Percentiles rank a stretch among this genome's conserved stretches.
Conservation (phyloP, 345 rosid species). For the Abelmoschus esculentus region DNA sequence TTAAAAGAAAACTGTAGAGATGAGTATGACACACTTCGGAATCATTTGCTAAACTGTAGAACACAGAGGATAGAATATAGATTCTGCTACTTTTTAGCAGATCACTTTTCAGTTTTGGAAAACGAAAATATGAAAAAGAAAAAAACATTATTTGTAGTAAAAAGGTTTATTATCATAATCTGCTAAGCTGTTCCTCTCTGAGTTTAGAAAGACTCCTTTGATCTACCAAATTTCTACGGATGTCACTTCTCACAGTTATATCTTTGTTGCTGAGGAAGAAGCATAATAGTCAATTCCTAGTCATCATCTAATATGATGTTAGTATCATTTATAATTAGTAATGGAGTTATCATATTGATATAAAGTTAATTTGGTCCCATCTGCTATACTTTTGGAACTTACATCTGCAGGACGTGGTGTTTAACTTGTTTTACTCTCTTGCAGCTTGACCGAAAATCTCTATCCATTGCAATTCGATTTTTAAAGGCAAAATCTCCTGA, state of each 20-base stretch:
- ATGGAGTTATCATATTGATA: conserved; percentile 6
- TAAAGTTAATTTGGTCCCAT: background rate
- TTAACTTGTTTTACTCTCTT: conserved; percentile 16
- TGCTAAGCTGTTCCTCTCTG: background rate
- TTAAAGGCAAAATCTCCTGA: conserved; percentile 80
- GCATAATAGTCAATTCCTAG: background rate
- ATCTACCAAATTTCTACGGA: background rate
- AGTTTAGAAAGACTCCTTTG: background rate
- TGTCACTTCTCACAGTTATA: background rate
- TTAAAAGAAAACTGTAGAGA: background rate
- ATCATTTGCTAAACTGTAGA: background rate
- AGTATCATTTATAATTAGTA: background rate
- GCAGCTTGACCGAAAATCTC: conserved; percentile 58
- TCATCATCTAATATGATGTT: background rate
- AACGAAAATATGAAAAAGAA: background rate
- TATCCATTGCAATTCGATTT: conserved; percentile 82
- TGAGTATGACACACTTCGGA: background rate
- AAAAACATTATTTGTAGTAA: background rate
- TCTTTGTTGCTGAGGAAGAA: background rate
- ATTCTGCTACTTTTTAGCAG: background rate
- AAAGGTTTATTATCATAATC: background rate
- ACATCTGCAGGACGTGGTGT: background rate
- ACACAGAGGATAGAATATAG: background rate
- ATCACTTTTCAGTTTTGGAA: background rate
- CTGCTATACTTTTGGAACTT: background rate